Percentiles rank a stretch among this genome's conserved stretches.
Evolutionary conservation across 768 basidiomycete genomes (phyloP).

Genomic region (Hysterangium stoloniferum): DNA sequence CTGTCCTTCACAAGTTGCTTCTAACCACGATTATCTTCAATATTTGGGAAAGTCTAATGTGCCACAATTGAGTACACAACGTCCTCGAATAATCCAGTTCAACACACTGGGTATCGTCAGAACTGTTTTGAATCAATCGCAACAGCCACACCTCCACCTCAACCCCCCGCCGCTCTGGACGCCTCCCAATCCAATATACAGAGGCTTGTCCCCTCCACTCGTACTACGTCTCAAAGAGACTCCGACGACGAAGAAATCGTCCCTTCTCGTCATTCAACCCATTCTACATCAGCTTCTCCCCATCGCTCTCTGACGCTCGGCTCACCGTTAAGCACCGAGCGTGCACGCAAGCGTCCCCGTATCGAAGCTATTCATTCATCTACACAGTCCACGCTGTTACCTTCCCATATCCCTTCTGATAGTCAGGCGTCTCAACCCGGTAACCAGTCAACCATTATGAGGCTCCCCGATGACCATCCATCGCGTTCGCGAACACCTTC

Average conservation of each 20-base stretch:
- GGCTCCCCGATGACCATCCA: constrained; percentile 38
- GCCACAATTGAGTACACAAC: constrained; percentile 1
- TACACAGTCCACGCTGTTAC: constrained; percentile 28
- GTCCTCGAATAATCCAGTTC: not conserved
- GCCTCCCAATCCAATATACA: constrained; percentile 22
- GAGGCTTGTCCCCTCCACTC: constrained; percentile 58
- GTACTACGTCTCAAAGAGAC: constrained; percentile 56
- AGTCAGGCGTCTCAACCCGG: constrained; percentile 16
- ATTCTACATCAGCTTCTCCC: constrained; percentile 4
- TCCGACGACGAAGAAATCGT: constrained; percentile 24
- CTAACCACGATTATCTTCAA: not conserved
- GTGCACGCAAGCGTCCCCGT: constrained; percentile 69
- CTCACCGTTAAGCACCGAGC: constrained; percentile 14
- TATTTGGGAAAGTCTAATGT: constrained; percentile 2
- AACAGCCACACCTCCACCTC: constrained; percentile 12
- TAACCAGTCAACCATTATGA: constrained; percentile 37
- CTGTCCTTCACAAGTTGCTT: not conserved
- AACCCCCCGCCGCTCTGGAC: constrained; percentile 21
- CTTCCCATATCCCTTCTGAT: constrained; percentile 23
- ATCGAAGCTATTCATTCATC: constrained; percentile 31
- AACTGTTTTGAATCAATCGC: constrained; percentile 2
- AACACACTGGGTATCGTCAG: not conserved
- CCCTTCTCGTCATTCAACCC: constrained; percentile 1
- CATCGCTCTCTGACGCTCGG: not conserved
- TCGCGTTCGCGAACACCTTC: constrained; percentile 33